Percentiles rank a stretch among this genome's conserved stretches.
Evolutionary conservation across 805 yeast species (phyloP).

Genomic region (Debaryomyces hansenii): DNA sequence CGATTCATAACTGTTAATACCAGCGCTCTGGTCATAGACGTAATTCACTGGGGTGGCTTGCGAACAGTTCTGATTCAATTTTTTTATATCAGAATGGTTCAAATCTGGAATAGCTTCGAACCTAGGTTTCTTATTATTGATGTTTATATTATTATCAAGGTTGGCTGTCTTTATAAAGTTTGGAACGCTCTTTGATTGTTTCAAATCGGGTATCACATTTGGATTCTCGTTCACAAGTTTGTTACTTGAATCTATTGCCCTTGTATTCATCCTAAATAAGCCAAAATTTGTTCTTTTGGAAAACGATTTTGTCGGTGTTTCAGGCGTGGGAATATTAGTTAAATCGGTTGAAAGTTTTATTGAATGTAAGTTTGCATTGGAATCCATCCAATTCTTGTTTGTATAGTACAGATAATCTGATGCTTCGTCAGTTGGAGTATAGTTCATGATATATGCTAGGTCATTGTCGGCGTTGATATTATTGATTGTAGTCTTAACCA

Average conservation of each 20-base stretch:
- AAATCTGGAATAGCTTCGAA: not conserved
- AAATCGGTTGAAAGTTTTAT: not conserved
- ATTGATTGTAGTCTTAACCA: not conserved
- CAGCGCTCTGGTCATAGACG: too few species aligned
- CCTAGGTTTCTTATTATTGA: not conserved
- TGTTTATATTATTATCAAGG: not conserved
- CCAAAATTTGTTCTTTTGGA: conserved; percentile 4
- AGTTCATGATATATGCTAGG: not conserved
- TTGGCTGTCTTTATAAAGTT: conserved; percentile 2
- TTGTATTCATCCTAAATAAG: conserved; percentile 1
- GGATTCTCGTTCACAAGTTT: not conserved
- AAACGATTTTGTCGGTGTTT: not conserved
- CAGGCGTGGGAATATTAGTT: not conserved
- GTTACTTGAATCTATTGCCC: not conserved
- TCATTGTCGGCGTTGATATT: not conserved
- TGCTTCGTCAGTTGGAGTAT: not conserved
- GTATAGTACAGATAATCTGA: conserved; percentile 9
- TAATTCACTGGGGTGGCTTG: not conserved
- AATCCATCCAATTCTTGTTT: conserved; percentile 21
- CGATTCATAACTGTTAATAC: too few species aligned
- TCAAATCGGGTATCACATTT: not conserved
- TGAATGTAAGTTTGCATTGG: conserved; percentile 9
- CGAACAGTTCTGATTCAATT: not conserved
- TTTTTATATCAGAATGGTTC: not conserved
- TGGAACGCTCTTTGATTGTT: conserved; percentile 13